Evolutionary conservation across 2,329 filamentous ascomycete genomes (phyloP).

Genomic region (Celoporthe dispersa): DNA sequence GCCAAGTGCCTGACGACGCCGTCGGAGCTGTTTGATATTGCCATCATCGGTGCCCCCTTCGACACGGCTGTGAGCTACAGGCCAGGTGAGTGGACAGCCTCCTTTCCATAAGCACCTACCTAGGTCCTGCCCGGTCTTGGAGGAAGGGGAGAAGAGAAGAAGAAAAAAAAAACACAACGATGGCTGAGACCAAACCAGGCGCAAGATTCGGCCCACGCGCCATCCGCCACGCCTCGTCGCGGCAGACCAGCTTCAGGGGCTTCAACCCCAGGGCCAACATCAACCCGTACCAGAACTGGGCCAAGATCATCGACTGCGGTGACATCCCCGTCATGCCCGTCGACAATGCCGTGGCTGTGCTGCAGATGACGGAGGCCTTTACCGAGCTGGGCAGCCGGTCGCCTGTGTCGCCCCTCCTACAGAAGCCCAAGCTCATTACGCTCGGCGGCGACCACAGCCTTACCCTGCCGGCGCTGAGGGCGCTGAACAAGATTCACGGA

Average conservation of each 20-base stretch:
- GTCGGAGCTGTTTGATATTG: conserved; percentile 69
- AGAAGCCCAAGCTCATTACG: conserved; percentile 64
- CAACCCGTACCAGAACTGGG: conserved; percentile 84
- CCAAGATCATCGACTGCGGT: conserved; percentile 82
- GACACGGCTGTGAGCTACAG: conserved; percentile 75
- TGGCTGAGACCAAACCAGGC: conserved; percentile 50
- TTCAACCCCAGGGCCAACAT: conserved; percentile 82
- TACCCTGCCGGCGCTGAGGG: conserved; percentile 70
- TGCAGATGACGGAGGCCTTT: conserved; percentile 84
- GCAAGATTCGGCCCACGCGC: conserved; percentile 86
- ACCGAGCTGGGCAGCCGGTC: conserved; percentile 61
- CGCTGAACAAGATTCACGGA: conserved; percentile 65
- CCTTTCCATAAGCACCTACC: not conserved
- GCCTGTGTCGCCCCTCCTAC: conserved; percentile 40
- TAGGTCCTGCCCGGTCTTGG: too few species aligned
- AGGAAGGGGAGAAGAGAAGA: too few species aligned
- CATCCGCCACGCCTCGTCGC: conserved; percentile 80
- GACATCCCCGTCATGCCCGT: conserved; percentile 88
- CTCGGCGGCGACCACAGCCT: conserved; percentile 77
- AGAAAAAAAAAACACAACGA: too few species aligned
- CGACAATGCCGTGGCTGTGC: conserved; percentile 79
- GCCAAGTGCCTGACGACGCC: conserved; percentile 72
- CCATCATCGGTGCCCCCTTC: conserved; percentile 73
- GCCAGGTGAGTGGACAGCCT: conserved; percentile 52
- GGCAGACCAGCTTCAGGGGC: conserved; percentile 79